phyloP scores from a whole-genome alignment of 805 yeast genomes.

The Zygoascus biomembranicola region DNA sequence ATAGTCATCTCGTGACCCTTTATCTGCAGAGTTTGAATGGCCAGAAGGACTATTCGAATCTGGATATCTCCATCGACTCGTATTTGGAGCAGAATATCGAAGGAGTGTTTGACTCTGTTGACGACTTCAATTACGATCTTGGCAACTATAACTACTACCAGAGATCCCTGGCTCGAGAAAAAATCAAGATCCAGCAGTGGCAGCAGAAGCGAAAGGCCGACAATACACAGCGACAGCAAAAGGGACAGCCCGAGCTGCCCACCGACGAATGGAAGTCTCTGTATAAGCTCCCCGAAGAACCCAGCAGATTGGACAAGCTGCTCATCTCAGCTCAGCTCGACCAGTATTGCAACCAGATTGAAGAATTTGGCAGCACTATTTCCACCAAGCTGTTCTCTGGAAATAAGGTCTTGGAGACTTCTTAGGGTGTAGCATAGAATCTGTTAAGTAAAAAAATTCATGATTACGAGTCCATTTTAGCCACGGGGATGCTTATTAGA shows the following conservation, averaged over 20 bases:
- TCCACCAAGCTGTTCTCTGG: constrained; percentile 53
- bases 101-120: constrained; percentile 58
- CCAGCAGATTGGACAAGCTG: constrained; percentile 66
- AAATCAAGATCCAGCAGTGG: constrained; percentile 65
- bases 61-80: constrained; percentile 36
- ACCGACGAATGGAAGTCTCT: constrained; percentile 57
- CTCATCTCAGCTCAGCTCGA: constrained; percentile 60
- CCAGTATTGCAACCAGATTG: constrained; percentile 61
- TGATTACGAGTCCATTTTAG: too few relatives aligned
- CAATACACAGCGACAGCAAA: constrained; percentile 50
- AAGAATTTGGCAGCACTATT: constrained; percentile 60
- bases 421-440: neutral
- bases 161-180: constrained; percentile 64
- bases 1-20: constrained; percentile 57
- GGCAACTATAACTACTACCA: constrained; percentile 76
- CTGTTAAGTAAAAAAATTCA: too few relatives aligned
- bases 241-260: constrained; percentile 42
- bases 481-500: too few relatives aligned
- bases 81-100: constrained; percentile 43
- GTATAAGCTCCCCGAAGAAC: constrained; percentile 64
- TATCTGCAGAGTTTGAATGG: constrained; percentile 32
- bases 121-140: constrained; percentile 69
- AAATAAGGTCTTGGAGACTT: constrained; percentile 7
- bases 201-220: constrained; percentile 60
- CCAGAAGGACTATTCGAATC: constrained; percentile 28